These are phyloP conservation scores for Byssothecium circinans DNA, from an alignment of 2,329 filamentous ascomycete species.

Conservation along the genomic window DNA sequence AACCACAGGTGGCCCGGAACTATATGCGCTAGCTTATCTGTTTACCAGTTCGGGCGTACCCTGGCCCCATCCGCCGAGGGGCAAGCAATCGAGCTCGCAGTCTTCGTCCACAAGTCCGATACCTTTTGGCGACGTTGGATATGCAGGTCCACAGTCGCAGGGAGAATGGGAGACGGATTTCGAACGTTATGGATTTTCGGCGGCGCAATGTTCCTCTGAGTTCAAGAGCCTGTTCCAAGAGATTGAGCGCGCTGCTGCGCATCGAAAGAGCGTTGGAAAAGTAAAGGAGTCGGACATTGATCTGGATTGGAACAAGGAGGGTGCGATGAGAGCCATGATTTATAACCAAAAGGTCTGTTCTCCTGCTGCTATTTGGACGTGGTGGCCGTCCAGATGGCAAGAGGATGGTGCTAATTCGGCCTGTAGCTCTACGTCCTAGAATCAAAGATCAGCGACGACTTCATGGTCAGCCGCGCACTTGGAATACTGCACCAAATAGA, in stretches of 20 bases:
- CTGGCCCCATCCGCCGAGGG: too few species aligned
- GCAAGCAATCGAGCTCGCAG: too few species aligned
- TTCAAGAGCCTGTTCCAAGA: constrained; percentile 27
- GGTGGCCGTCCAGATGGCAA: too few species aligned
- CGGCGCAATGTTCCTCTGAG: constrained; percentile 20
- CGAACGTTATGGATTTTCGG: constrained; percentile 14
- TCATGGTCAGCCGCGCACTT: constrained; percentile 27
- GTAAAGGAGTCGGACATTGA: constrained; percentile 23
- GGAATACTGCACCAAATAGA: constrained; percentile 58
- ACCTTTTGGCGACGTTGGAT: too few species aligned
- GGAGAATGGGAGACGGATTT: neutral
- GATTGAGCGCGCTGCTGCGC: constrained; percentile 20
- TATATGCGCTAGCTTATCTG: too few species aligned
- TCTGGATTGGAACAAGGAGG: constrained; percentile 18
- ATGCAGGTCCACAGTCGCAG: too few species aligned
- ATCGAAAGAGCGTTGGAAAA: constrained; percentile 15
- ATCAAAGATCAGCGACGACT: constrained; percentile 19
- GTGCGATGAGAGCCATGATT: constrained; percentile 30
- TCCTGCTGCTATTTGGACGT: neutral
- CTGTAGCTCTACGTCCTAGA: constrained; percentile 39
- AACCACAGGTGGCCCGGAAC: too few species aligned
- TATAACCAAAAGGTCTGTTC: constrained; percentile 25
- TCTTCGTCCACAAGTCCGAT: too few species aligned
- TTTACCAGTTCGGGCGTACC: too few species aligned
- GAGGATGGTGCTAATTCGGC: neutral